Conservation (phyloP, 2,329 filamentous ascomycete species). For the Ceratocystis ficicola region DNA sequence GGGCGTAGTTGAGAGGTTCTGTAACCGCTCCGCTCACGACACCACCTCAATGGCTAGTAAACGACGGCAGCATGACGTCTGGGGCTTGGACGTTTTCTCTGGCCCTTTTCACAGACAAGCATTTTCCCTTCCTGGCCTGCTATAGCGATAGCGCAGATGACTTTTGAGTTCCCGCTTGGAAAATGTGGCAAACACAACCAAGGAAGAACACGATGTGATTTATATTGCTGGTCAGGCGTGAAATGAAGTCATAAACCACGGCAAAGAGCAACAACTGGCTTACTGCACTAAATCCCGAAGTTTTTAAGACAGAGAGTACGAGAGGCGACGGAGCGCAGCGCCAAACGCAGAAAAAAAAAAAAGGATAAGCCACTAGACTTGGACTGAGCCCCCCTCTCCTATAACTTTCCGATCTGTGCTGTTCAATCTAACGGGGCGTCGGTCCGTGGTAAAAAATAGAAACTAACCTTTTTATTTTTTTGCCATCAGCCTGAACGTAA, state of each 20-base stretch:
- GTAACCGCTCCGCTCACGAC: neutral
- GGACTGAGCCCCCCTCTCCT: neutral
- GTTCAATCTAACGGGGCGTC: conserved; percentile 1
- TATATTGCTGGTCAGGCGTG: too few relatives aligned
- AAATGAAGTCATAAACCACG: neutral
- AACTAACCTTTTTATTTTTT: neutral
- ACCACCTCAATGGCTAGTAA: neutral
- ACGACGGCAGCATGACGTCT: neutral
- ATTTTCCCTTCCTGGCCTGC: neutral
- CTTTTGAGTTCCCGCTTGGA: neutral
- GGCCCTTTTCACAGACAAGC: neutral
- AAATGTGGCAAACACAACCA: neutral
- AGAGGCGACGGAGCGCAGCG: neutral
- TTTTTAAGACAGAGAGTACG: neutral
- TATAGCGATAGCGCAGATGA: neutral
- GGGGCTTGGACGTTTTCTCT: neutral
- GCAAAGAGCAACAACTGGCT: neutral
- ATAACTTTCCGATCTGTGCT: neutral
- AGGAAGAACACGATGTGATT: neutral
- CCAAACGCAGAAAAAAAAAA: neutral
- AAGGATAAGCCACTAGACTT: neutral
- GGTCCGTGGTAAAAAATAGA: neutral
- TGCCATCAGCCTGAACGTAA: conserved; percentile 5
- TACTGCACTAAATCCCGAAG: neutral
- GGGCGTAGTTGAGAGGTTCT: neutral